Evolutionary conservation across 108 stramenopile species (phyloP).

Genomic region (Ochromonas danica): DNA sequence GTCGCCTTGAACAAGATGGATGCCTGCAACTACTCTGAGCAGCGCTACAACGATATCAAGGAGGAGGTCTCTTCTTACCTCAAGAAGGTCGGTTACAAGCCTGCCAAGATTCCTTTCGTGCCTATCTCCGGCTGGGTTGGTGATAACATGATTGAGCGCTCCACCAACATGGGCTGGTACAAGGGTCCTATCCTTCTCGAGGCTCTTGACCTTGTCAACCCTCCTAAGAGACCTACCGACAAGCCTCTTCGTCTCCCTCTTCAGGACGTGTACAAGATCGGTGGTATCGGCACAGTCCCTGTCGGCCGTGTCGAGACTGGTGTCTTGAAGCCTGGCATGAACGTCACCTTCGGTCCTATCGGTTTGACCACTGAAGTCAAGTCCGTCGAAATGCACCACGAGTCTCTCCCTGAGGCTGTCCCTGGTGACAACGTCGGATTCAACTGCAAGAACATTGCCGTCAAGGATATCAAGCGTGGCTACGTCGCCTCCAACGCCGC

Average conservation of each 20-base stretch:
- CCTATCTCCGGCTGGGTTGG: constrained; percentile 92
- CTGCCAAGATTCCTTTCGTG: constrained; percentile 79
- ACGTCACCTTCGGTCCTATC: constrained; percentile 72
- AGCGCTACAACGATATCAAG: constrained; percentile 83
- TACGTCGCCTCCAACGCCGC: constrained; percentile 78
- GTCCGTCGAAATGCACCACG: constrained; percentile 92
- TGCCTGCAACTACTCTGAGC: constrained; percentile 78
- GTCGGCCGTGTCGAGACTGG: constrained; percentile 93
- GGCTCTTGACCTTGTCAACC: constrained; percentile 77
- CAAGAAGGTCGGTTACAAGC: constrained; percentile 68
- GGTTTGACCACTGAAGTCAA: constrained; percentile 74
- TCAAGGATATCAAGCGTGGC: constrained; percentile 82
- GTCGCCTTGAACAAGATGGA: constrained; percentile 95
- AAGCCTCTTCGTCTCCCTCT: constrained; percentile 93
- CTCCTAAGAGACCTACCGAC: constrained; percentile 79
- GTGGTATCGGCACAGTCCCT: constrained; percentile 87
- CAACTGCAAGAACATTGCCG: constrained; percentile 83
- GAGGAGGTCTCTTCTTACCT: constrained; percentile 61
- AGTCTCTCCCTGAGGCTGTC: constrained; percentile 70
- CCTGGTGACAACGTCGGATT: constrained; percentile 94
- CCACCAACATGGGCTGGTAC: constrained; percentile 88
- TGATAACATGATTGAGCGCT: constrained; percentile 88
- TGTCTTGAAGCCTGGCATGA: constrained; percentile 82
- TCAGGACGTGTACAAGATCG: constrained; percentile 92
- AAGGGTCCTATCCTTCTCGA: constrained; percentile 81